Evolutionary conservation across 306 rosid species (phyloP), one percentile per base, ranked within the genome.

Genomic region (Hippophae gyantsensis): DNA sequence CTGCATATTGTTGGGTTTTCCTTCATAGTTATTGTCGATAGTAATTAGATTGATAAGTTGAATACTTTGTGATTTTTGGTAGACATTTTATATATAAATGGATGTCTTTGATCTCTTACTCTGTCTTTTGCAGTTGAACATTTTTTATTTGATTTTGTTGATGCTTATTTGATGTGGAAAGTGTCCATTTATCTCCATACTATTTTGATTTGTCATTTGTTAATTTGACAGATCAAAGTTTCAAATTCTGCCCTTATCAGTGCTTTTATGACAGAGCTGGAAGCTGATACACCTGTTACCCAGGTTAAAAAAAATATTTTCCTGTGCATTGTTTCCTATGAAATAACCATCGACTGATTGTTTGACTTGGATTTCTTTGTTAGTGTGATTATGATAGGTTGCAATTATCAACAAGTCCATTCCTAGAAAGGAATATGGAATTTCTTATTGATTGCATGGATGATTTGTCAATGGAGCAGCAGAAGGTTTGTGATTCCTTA

Each of bases 401-500:
- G 62, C 95, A 85, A 82, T 62, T 88, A 65, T 85, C 98, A 52
- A 80, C 89, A 52, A 80, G 78, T 56, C 88, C 98, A 60, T 82
- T 87, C 66, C 62, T 87, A 85, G 98, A 87, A 85, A 92, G 96
- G 77, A 92, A 84, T 73, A 76, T 70, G 74, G 98, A 92, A 58
- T 87, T 85, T 83, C 76, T 92, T 71, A 92, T 83, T 23, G 98
- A 92, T 65, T 92, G 98, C 84, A 92, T 92, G 96, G 96, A 92
- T 54, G 96, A 85, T 76, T 75, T 92, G 84, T 85, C 96, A 18
- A 57, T 69, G 48, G 98, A 92, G 69, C 98, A 92, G 71, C 96
- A 92, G 76, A 92, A 88, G 96, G 98, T 92, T 54, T 45, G 76
- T 57, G 42, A 43, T 63, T 53, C 23, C 42, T 57, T 55, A 43